Evolutionary conservation across 108 stramenopile species (phyloP), one percentile per base, ranked within the genome.

Genomic region (Discostella pseudostelligera): DNA sequence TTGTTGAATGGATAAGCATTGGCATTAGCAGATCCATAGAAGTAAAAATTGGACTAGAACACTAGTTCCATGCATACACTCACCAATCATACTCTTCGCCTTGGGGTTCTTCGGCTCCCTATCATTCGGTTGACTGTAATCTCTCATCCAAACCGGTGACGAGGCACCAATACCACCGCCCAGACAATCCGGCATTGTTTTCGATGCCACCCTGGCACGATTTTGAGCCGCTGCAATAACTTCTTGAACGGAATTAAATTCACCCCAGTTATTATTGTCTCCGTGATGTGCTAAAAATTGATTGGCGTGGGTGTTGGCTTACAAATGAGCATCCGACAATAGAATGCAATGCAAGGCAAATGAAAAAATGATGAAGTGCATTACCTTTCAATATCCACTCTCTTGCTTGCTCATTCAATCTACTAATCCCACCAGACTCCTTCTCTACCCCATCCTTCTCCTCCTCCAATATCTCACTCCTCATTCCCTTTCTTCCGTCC

Each of bases 81-180:
- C 51, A 64, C 59, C 67, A 22, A 80, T 71, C 69, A 76, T 68
- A 11, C 59, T 53, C 42, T 72, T 76, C 8, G 80, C 82, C 25
- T 21, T 54, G 13, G 69, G 71, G 59, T 76, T 68, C 25, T 60
- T 60, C 0, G 84, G 86, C 50, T 66, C 62, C 0, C 12, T 21
- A 74, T 92, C 83, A 39, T 65, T 64, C 12, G 90, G 90, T 14
- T 55, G 56, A 29, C 76, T 78, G 56, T 87, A 92, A 62, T 84
- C 84, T 57, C 87, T 66, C 86, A 92, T 86, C 87, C 87, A 92
- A 0, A 89, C 81, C 3, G 90, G 90, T 22, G 78, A 74, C 1
- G 71, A 53, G 0, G 59, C 69, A 5, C 83, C 86, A 8, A 67
- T 71, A 0, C 83, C 84, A 1, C 87, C 87, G 0, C 81, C 82